Evolutionary conservation across 306 rosid species (phyloP).

Genomic region (Pterocarpus macrocarpus): DNA sequence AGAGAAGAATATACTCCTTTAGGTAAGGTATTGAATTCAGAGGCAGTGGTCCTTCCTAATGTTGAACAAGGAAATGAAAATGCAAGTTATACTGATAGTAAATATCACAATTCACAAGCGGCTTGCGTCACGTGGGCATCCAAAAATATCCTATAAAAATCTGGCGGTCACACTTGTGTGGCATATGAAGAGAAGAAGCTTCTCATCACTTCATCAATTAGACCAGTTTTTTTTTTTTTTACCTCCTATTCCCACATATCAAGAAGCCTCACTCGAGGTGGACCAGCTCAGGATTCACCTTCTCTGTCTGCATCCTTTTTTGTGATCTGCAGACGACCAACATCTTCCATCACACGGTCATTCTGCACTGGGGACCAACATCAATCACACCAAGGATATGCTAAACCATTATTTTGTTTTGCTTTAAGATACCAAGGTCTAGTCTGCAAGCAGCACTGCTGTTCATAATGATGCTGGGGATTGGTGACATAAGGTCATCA

Average conservation of each 20-base stretch:
- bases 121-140: conserved; percentile 45
- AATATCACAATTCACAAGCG: conserved; percentile 45
- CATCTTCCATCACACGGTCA: conserved; percentile 61
- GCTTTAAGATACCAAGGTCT: conserved; percentile 47
- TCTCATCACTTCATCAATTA: conserved; percentile 15
- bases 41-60: conserved; percentile 59
- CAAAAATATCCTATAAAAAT: conserved; percentile 39
- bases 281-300: conserved; percentile 4
- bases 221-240: no score
- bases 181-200: conserved; percentile 46
- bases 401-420: conserved; percentile 57
- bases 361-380: conserved; percentile 44
- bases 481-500: conserved; percentile 55
- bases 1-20: conserved; percentile 65
- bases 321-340: conserved; percentile 56
- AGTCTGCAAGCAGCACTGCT: conserved; percentile 54
- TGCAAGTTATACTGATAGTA: conserved; percentile 24
- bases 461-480: conserved; percentile 35
- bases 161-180: conserved; percentile 17
- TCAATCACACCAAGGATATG: conserved; percentile 42
- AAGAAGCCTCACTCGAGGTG: conserved; percentile 53
- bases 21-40: conserved; percentile 60
- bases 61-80: conserved; percentile 44
- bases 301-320: conserved; percentile 3
- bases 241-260: no score